phyloP scores from a whole-genome alignment of 371 early-diverging fungal species.

The Syncephalis plumigaleata region DNA sequence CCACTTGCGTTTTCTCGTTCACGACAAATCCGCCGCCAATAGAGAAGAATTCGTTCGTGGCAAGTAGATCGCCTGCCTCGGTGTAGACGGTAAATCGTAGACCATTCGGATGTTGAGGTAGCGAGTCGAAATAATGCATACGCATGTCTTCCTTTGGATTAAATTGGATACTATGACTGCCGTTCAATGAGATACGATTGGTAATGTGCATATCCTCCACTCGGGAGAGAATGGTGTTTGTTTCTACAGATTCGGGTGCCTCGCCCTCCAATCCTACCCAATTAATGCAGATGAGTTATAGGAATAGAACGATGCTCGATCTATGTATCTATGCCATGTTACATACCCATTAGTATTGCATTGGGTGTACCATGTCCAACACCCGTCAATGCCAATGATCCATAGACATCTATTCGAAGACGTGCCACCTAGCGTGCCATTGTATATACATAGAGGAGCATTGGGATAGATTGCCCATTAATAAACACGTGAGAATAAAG shows the following conservation, averaged over 20 bases:
- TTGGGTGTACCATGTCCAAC: constrained; percentile 89
- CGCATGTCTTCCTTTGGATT: constrained; percentile 66
- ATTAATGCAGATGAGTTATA: background rate
- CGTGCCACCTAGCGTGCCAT: constrained; percentile 20
- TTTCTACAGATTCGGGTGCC: constrained; percentile 76
- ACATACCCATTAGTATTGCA: constrained; percentile 64
- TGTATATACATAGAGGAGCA: background rate
- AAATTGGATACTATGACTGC: constrained; percentile 59
- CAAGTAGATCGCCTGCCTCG: constrained; percentile 54
- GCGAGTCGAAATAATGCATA: constrained; percentile 66
- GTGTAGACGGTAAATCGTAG: constrained; percentile 85
- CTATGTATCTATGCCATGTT: too few relatives aligned
- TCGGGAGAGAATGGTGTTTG: constrained; percentile 53
- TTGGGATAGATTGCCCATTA: too few relatives aligned
- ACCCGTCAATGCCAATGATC: constrained; percentile 86
- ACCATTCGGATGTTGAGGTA: constrained; percentile 92
- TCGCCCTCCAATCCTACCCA: constrained; percentile 67
- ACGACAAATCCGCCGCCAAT: constrained; percentile 95
- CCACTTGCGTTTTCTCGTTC: constrained; percentile 66
- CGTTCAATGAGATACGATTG: constrained; percentile 50
- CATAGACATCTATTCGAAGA: constrained; percentile 80
- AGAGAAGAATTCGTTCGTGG: constrained; percentile 87
- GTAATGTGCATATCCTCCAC: constrained; percentile 53
- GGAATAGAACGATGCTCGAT: background rate
- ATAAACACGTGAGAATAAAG: background rate